Percentiles rank a stretch among this genome's conserved stretches.
These are phyloP conservation scores for Ampelocalamus luodianensis DNA, from an alignment of 176 grass and related monocot genomes.

Conservation along the genomic window DNA sequence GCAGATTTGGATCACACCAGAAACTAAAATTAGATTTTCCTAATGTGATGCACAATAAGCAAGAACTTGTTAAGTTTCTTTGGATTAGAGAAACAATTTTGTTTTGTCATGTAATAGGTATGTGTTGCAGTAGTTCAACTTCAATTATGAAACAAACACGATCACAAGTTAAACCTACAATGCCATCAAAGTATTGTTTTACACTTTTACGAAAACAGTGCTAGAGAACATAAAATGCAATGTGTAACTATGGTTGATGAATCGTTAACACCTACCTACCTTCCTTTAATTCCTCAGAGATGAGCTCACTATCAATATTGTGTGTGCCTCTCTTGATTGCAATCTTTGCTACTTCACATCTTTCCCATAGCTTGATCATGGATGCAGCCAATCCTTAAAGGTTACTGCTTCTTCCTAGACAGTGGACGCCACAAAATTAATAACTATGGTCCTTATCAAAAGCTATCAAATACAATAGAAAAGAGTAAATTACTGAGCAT, in stretches of 20 bases:
- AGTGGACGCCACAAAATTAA: slow-evolving; percentile 21
- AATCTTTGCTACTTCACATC: slow-evolving; percentile 89
- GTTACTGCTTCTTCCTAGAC: slow-evolving; percentile 76
- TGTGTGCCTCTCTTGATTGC: slow-evolving; percentile 78
- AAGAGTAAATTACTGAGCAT: slow-evolving; percentile 36
- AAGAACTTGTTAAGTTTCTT: background rate
- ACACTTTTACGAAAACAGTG: background rate
- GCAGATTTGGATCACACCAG: background rate
- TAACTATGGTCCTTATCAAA: slow-evolving; percentile 6
- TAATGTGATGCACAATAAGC: slow-evolving; percentile 6
- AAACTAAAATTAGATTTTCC: slow-evolving; percentile 12
- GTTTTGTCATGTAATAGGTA: background rate
- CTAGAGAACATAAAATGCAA: slow-evolving; percentile 25
- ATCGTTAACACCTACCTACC: slow-evolving; percentile 56
- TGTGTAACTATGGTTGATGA: background rate
- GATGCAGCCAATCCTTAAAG: slow-evolving; percentile 87
- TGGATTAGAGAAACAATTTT: background rate
- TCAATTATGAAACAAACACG: background rate
- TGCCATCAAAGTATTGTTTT: slow-evolving; percentile 5
- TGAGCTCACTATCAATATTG: slow-evolving; percentile 60
- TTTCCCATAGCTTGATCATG: slow-evolving; percentile 98
- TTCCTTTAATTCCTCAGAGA: slow-evolving; percentile 78
- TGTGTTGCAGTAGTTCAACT: slow-evolving; percentile 1
- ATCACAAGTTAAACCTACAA: background rate
- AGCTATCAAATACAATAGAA: background rate